A percentile compares a stretch with the other conserved stretches of the same genome.
Conservation (phyloP, 176 grass and related monocot species). For the Eragrostis curvula region DNA sequence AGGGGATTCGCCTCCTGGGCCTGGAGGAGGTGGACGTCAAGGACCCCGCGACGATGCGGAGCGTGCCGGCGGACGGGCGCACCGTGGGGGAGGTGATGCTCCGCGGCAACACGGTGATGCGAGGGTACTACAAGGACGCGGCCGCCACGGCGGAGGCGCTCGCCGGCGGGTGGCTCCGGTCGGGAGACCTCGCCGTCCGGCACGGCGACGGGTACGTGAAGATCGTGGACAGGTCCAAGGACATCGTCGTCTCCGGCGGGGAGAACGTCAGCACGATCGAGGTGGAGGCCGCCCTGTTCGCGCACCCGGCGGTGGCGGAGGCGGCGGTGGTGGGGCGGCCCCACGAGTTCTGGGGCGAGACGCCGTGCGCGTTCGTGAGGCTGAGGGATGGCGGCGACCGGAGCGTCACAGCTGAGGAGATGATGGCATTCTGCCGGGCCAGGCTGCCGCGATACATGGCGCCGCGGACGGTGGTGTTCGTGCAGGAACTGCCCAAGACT, state of each 20-base stretch:
- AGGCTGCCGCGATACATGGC: conserved; percentile 59
- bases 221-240: conserved; percentile 63
- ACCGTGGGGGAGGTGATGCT: conserved; percentile 70
- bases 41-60: conserved; percentile 55
- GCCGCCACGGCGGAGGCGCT: conserved; percentile 49
- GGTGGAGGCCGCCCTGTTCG: conserved; percentile 56
- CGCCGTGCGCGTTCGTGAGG: conserved; percentile 62
- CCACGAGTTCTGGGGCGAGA: conserved; percentile 73
- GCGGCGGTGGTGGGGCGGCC: conserved; percentile 59
- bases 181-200: conserved; percentile 58
- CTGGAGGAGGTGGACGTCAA: conserved; percentile 63
- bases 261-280: conserved; percentile 72
- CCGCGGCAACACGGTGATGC: conserved; percentile 68
- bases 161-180: conserved; percentile 57
- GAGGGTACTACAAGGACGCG: conserved; percentile 63
- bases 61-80: conserved; percentile 55
- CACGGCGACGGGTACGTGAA: conserved; percentile 65
- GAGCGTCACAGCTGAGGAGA: conserved; percentile 37
- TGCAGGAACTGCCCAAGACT: conserved; percentile 62
- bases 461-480: conserved; percentile 59
- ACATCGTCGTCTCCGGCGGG: conserved; percentile 62
- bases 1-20: conserved; percentile 55
- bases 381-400: conserved; percentile 42
- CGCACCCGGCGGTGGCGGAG: conserved; percentile 56
- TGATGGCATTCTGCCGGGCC: conserved; percentile 55